A percentile compares a stretch with the other conserved stretches of the same genome.
Evolutionary conservation across 2,329 filamentous ascomycete genomes (phyloP).

Genomic region (Annulohypoxylon truncatum): DNA sequence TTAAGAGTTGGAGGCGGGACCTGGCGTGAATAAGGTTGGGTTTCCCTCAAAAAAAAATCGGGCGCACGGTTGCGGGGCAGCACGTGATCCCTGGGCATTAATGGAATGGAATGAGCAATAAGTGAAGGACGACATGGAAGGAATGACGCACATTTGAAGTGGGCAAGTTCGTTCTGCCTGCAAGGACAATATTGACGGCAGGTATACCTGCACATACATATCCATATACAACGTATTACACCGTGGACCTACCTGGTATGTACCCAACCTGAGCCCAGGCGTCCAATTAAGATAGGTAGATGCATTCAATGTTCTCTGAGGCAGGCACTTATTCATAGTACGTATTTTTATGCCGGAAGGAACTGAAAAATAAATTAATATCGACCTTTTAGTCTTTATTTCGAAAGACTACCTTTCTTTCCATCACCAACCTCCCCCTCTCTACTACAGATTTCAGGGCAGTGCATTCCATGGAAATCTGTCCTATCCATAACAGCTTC

Average conservation of each 20-base stretch:
- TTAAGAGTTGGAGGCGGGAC: conserved; percentile 45
- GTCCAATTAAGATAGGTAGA: conserved; percentile 1
- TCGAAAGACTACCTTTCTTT: neutral
- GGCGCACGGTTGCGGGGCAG: conserved; percentile 49
- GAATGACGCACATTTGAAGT: conserved; percentile 39
- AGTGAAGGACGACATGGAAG: conserved; percentile 18
- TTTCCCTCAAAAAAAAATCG: conserved; percentile 46
- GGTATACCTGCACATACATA: neutral
- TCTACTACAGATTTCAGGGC: neutral
- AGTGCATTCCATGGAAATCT: neutral
- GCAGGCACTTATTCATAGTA: neutral
- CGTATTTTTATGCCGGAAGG: conserved; percentile 6
- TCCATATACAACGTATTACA: too few relatives aligned
- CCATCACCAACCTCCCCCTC: neutral
- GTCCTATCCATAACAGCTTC: too few relatives aligned
- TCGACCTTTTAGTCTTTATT: neutral
- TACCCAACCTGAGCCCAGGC: neutral
- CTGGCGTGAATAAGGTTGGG: conserved; percentile 45
- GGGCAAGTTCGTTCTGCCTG: neutral
- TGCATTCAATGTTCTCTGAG: neutral
- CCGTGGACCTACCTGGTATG: too few relatives aligned
- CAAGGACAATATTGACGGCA: neutral
- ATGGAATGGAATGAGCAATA: conserved; percentile 26
- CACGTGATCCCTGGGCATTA: conserved; percentile 45
- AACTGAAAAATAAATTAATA: neutral